A percentile compares a stretch with the other conserved stretches of the same genome.
These are phyloP conservation scores for Yarrowia galli DNA, from an alignment of 1,139 yeast species.

Conservation along the genomic window DNA sequence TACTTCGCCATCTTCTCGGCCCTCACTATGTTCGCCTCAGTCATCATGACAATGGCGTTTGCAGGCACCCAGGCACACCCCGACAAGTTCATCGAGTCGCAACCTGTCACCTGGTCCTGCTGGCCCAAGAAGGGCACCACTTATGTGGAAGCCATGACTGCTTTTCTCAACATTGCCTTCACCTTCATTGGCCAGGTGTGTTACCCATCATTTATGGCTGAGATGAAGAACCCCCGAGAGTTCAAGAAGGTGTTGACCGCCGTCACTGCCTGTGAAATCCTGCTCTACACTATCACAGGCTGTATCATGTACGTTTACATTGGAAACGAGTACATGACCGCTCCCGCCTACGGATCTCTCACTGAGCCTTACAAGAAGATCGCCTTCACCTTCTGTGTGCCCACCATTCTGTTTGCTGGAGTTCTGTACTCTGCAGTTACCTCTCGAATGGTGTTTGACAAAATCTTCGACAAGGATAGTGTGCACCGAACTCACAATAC, in stretches of 20 bases:
- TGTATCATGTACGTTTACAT: conserved; percentile 64
- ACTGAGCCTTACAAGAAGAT: conserved; percentile 58
- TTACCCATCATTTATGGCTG: conserved; percentile 66
- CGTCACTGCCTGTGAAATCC: conserved; percentile 60
- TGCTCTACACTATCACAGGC: conserved; percentile 62
- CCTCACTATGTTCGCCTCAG: conserved; percentile 63
- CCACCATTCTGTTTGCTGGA: conserved; percentile 65
- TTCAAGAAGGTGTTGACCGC: conserved; percentile 63
- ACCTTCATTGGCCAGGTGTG: conserved; percentile 71
- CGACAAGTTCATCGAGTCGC: conserved; percentile 51
- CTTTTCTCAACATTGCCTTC: conserved; percentile 64
- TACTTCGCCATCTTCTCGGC: conserved; percentile 61
- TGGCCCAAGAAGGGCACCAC: conserved; percentile 62
- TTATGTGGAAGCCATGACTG: conserved; percentile 63
- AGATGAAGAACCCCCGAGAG: conserved; percentile 65
- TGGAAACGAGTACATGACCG: conserved; percentile 61
- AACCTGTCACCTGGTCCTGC: conserved; percentile 56
- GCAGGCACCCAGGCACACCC: conserved; percentile 64
- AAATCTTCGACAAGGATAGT: conserved; percentile 56
- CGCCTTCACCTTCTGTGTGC: conserved; percentile 67
- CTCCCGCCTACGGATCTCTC: conserved; percentile 68
- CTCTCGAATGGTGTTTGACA: conserved; percentile 59
- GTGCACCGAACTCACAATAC: conserved; percentile 60
- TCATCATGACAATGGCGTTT: conserved; percentile 60
- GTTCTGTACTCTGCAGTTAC: conserved; percentile 63